These are phyloP conservation scores for Lepidium campestre DNA, from an alignment of 441 rosid species.

Conservation along the genomic window DNA sequence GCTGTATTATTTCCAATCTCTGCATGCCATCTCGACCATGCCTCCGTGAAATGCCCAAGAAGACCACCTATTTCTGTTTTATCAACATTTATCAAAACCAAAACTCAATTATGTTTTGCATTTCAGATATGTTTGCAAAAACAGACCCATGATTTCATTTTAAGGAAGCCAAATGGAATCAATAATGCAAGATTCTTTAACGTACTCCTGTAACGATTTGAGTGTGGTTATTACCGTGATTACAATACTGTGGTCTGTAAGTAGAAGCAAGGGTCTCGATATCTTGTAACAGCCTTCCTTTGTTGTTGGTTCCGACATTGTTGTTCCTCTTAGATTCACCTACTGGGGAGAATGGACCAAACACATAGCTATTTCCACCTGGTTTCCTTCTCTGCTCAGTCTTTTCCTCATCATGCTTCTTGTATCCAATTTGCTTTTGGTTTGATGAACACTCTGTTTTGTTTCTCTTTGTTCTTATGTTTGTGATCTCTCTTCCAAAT, in stretches of 20 bases:
- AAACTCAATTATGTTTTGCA: conserved; percentile 1
- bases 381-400: conserved; percentile 5
- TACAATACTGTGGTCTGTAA: conserved; percentile 24
- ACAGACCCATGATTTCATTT: background rate
- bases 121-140: conserved; percentile 1
- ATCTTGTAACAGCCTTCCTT: conserved; percentile 12
- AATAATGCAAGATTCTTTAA: background rate
- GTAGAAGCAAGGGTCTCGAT: conserved; percentile 20
- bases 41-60: conserved; percentile 70
- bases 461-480: conserved; percentile 44
- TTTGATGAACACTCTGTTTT: conserved; percentile 34
- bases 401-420: conserved; percentile 19
- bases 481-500: conserved; percentile 83
- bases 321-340: conserved; percentile 7
- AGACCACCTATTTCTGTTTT: conserved; percentile 63
- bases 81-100: background rate
- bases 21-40: conserved; percentile 73
- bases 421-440: background rate
- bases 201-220: background rate
- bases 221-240: conserved; percentile 19
- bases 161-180: background rate
- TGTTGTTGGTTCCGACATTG: conserved; percentile 1
- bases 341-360: conserved; percentile 27
- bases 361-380: conserved; percentile 13
- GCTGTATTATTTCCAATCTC: conserved; percentile 36